Evolutionary conservation across 495 filamentous ascomycete genomes (phyloP).

Genomic region (Neurospora pannonica): DNA sequence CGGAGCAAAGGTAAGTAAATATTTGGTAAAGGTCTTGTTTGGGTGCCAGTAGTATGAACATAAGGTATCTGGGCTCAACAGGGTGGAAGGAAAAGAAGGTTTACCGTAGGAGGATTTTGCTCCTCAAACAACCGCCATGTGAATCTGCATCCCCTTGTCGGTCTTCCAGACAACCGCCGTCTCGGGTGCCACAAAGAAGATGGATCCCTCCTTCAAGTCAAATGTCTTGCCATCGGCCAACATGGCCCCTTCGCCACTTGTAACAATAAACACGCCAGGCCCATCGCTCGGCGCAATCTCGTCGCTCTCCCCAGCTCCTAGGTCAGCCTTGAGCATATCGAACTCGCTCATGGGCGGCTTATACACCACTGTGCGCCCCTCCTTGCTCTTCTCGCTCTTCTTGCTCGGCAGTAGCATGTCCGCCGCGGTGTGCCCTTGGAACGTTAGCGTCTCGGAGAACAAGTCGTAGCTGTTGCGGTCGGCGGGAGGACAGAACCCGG

Average conservation of each 20-base stretch:
- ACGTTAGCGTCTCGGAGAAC: conserved; percentile 53
- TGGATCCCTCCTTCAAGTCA: conserved; percentile 52
- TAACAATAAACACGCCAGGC: conserved; percentile 57
- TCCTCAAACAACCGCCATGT: conserved; percentile 33
- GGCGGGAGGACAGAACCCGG: conserved; percentile 60
- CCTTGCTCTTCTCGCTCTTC: conserved; percentile 42
- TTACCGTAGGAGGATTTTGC: background rate
- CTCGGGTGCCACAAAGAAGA: conserved; percentile 61
- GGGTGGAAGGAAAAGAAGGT: background rate
- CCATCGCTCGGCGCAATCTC: conserved; percentile 47
- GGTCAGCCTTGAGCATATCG: conserved; percentile 51
- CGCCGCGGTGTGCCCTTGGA: conserved; percentile 46
- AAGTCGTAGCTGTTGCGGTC: conserved; percentile 53
- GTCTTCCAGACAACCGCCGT: conserved; percentile 41
- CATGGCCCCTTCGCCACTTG: conserved; percentile 52
- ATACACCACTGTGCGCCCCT: conserved; percentile 52
- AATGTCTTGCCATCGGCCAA: conserved; percentile 41
- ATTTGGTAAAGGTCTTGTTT: background rate
- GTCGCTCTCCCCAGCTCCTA: conserved; percentile 50
- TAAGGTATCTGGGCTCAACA: background rate
- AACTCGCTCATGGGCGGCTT: conserved; percentile 67
- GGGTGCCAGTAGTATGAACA: background rate
- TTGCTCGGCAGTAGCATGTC: conserved; percentile 43
- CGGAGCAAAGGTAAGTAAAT: background rate
- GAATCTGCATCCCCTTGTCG: conserved; percentile 42